These are phyloP conservation scores for Alternaria sp. DNA, from an alignment of 2,329 filamentous ascomycete species.

Conservation along the genomic window DNA sequence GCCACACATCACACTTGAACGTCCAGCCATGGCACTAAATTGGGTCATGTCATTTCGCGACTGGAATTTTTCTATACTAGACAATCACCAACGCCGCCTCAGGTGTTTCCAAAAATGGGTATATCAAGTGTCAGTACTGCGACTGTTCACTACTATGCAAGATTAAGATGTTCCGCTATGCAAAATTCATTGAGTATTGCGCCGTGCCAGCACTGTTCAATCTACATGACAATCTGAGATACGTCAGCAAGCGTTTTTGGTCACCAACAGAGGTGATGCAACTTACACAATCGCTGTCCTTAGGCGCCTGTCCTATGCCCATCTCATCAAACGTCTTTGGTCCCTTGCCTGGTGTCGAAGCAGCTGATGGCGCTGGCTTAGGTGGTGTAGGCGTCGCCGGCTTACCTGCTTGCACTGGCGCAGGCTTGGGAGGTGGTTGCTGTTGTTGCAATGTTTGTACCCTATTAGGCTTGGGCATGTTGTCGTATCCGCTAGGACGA, in stretches of 20 bases:
- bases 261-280: neutral
- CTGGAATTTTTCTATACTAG: conserved; percentile 12
- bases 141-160: conserved; percentile 20
- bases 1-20: neutral
- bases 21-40: neutral
- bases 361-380: conserved; percentile 40
- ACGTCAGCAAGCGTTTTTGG: conserved; percentile 15
- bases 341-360: conserved; percentile 68
- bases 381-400: conserved; percentile 36
- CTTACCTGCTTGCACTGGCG: conserved; percentile 27
- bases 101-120: conserved; percentile 9
- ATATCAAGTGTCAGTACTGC: conserved; percentile 18
- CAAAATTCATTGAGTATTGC: conserved; percentile 12
- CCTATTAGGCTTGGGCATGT: conserved; percentile 35
- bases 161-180: conserved; percentile 30
- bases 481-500: conserved; percentile 35
- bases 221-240: conserved; percentile 41
- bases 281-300: conserved; percentile 89
- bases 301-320: conserved; percentile 86
- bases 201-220: neutral
- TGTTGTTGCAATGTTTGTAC: conserved; percentile 36
- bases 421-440: conserved; percentile 26
- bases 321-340: conserved; percentile 98
- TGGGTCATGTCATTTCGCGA: neutral
- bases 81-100: neutral